phyloP scores from a whole-genome alignment of 2,329 filamentous ascomycete genomes.

The Bertia moriformis region DNA sequence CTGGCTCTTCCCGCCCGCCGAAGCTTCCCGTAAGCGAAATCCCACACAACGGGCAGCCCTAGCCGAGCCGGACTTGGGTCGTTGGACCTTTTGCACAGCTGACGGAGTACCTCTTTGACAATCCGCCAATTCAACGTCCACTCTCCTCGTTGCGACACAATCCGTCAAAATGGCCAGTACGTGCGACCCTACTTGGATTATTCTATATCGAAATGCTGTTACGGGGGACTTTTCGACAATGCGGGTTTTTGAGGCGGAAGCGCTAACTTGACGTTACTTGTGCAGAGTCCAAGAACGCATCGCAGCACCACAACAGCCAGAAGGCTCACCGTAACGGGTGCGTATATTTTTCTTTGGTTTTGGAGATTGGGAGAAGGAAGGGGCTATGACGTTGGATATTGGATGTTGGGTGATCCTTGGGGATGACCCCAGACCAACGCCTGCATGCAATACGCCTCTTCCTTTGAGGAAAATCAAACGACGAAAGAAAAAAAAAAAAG shows the following conservation, averaged over 20 bases:
- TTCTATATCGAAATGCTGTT: conserved; percentile 3
- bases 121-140: neutral
- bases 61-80: neutral
- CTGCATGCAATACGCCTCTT: no score
- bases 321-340: conserved; percentile 99
- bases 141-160: conserved; percentile 3
- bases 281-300: conserved; percentile 98
- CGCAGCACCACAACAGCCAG: conserved; percentile 94
- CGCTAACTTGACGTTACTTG: neutral
- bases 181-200: conserved; percentile 17
- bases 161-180: conserved; percentile 56
- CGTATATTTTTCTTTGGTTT: no score
- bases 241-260: neutral
- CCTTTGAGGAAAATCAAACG: neutral
- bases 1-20: no score
- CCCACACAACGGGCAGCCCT: neutral
- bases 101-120: neutral
- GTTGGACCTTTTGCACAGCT: neutral
- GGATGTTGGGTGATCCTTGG: no score
- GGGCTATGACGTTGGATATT: no score
- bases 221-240: no score
- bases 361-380: no score
- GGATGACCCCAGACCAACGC: no score
- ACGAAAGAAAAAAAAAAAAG: neutral
- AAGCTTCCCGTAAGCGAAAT: neutral